Percentiles rank a stretch among this genome's conserved stretches.
phyloP scores from a whole-genome alignment of 2,329 filamentous ascomycete species.

The Westerdykella sp. region DNA sequence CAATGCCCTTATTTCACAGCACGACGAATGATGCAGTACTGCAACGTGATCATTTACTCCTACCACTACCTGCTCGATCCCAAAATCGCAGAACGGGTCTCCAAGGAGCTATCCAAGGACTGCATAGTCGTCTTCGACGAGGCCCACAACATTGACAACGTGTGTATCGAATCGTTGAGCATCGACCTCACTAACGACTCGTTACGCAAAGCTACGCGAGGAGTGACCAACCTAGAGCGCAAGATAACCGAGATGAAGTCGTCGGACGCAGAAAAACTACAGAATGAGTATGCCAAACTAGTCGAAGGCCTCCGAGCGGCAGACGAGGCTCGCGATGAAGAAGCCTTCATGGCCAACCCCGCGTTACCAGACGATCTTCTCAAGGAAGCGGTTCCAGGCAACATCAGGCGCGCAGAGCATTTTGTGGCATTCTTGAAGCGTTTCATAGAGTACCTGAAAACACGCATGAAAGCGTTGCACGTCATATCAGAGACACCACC shows the following conservation, averaged over 20 bases:
- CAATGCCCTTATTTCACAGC: constrained; percentile 98
- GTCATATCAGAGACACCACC: constrained; percentile 95
- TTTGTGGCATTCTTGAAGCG: constrained; percentile 91
- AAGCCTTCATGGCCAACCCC: constrained; percentile 95
- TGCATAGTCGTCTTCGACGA: constrained; percentile 99
- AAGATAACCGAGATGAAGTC: constrained; percentile 92
- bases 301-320: constrained; percentile 85
- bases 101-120: constrained; percentile 92
- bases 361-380: constrained; percentile 88
- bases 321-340: constrained; percentile 84
- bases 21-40: constrained; percentile 97
- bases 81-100: constrained; percentile 94
- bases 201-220: constrained; percentile 79
- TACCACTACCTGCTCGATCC: constrained; percentile 97
- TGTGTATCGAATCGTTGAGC: constrained; percentile 95
- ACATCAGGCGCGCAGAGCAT: constrained; percentile 91
- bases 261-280: constrained; percentile 89
- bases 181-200: constrained; percentile 97
- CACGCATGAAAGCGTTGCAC: constrained; percentile 95
- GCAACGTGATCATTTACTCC: constrained; percentile 99
- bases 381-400: constrained; percentile 92
- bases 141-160: constrained; percentile 98
- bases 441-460: constrained; percentile 97
- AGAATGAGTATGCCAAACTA: constrained; percentile 91
- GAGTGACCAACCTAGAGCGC: constrained; percentile 82